Percentiles rank a stretch among this genome's conserved stretches.
Conservation (phyloP, 2,329 filamentous ascomycete species). For the Xylariaceae sp. region DNA sequence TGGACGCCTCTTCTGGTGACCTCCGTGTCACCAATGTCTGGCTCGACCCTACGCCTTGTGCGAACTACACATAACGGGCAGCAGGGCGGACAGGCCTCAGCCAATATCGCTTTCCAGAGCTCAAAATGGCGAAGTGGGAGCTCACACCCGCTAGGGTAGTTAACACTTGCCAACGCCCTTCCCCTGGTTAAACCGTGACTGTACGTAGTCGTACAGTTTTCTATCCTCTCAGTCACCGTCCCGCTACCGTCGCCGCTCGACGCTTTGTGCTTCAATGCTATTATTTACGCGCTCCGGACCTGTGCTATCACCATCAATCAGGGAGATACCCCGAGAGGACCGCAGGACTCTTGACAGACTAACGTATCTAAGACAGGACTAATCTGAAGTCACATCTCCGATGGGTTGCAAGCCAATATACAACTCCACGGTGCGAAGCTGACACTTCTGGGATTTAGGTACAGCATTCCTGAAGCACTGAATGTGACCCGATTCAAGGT, state of each 20-base stretch:
- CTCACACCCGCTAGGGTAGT: not conserved
- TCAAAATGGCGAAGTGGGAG: not conserved
- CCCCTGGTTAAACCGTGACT: not conserved
- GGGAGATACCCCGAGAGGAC: not conserved
- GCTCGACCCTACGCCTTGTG: not conserved
- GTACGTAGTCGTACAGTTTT: slow-evolving; percentile 8
- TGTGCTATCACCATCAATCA: not conserved
- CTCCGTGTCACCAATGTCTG: not conserved
- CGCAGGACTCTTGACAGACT: not conserved
- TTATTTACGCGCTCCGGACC: not conserved
- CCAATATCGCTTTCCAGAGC: not conserved
- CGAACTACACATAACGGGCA: not conserved
- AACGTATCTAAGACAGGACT: not conserved
- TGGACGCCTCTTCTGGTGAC: not conserved
- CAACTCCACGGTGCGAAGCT: slow-evolving; percentile 7
- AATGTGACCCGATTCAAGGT: slow-evolving; percentile 8
- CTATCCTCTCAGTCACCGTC: slow-evolving; percentile 9
- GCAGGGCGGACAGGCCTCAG: not conserved
- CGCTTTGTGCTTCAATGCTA: not conserved
- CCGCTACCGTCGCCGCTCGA: not conserved
- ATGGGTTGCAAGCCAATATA: slow-evolving; percentile 11
- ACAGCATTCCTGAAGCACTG: slow-evolving; percentile 1
- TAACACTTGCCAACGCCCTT: slow-evolving; percentile 10
- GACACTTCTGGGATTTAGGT: slow-evolving; percentile 4
- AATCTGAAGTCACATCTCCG: not conserved